Evolutionary conservation across 2,329 filamentous ascomycete species (phyloP), one percentile per base, ranked within the genome.

Genomic region (Ploettnerulaceae sp.): DNA sequence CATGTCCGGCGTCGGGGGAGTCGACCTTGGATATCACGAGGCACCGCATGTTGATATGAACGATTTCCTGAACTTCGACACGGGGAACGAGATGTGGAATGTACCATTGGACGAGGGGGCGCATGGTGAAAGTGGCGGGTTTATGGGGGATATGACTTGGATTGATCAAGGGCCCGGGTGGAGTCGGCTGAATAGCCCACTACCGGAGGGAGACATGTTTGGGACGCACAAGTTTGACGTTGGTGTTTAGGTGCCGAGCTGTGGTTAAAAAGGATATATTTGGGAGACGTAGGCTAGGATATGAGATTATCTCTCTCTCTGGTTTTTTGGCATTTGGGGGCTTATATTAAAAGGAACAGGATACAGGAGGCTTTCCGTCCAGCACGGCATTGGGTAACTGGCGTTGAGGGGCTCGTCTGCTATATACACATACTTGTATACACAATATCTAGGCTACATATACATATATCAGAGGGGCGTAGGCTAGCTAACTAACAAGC

Each of bases 61-160:
- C 26, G 54, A 58, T 49, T 58, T 55, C 45, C 21, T 60, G 11
- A 58, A 48, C 25, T 56, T 60, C 34, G 54, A 57, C 29, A 38
- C 15, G 1, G 45, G 39, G 5, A 52, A 51, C 21, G 52, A 60
- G 4, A 25, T 53, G 35, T 57, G 56, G 54, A 55, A 52, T 41
- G 39, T 58, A 2, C 56, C 54, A 0, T 35, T 57, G 1, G 56
- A 57, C 12, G 53, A 59, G 28, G 57, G 56, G 2, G 51, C 48
- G 4, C 57, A 59, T 47, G 57, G 57, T 8, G 58, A 61, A 29
- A 55, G 53, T 17, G 57, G 57, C 28, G 53, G 54, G 0, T 60
- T 57, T 25, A 40, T 59, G 44, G 54, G 49, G 4, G 58, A 61
- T 49, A 56, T 61, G 57, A 54, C 48, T 38, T 58, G 56, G 55